Percentiles rank a stretch among this genome's conserved stretches.
Evolutionary conservation across 2,329 filamentous ascomycete genomes (phyloP).

Genomic region (Aspergillus thermomutatus): DNA sequence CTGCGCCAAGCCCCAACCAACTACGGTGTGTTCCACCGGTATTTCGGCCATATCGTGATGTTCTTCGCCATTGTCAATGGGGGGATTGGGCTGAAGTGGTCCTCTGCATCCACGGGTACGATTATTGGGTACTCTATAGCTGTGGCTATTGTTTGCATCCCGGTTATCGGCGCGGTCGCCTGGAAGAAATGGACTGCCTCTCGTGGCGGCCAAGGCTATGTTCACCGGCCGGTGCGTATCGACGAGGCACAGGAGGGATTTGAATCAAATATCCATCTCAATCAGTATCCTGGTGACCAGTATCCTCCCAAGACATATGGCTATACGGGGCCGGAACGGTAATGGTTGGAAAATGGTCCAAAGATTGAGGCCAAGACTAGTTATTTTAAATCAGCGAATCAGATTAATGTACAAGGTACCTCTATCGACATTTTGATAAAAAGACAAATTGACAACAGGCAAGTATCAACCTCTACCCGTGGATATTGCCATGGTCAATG

Average conservation of each 20-base stretch:
- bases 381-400: too few relatives aligned
- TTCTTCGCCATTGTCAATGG: constrained; percentile 20
- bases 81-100: constrained; percentile 18
- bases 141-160: not conserved
- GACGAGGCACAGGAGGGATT: not conserved
- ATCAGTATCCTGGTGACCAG: not conserved
- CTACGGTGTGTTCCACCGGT: constrained; percentile 23
- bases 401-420: not conserved
- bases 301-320: not conserved
- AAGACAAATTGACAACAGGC: not conserved
- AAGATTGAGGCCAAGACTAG: too few relatives aligned
- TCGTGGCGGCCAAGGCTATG: not conserved
- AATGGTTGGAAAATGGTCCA: too few relatives aligned
- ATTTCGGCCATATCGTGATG: constrained; percentile 25
- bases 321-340: not conserved
- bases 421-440: not conserved
- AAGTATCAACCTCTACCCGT: not conserved
- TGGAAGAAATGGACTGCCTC: not conserved
- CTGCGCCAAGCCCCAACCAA: constrained; percentile 7
- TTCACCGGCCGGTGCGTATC: not conserved
- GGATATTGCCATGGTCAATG: constrained; percentile 10
- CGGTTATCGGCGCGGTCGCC: not conserved
- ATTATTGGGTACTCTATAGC: constrained; percentile 16
- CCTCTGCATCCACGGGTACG: constrained; percentile 7
- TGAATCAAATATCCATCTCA: not conserved